Evolutionary conservation across 1,284 basidiomycete species (phyloP).

Genomic region (Kwoniella shivajii): DNA sequence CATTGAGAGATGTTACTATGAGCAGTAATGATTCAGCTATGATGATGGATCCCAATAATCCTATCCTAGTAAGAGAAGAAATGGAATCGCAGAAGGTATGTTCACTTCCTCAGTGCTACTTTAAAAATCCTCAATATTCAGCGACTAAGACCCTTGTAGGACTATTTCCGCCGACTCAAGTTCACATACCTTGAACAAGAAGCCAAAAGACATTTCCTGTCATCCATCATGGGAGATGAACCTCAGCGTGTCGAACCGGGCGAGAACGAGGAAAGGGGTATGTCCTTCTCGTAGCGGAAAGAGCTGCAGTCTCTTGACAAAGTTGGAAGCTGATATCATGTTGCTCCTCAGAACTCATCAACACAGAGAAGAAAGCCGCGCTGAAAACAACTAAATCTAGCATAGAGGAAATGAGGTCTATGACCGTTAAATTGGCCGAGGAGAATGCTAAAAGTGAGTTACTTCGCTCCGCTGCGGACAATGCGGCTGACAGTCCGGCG

Average conservation of each 20-base stretch:
- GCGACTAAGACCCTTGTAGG: slow-evolving; percentile 60
- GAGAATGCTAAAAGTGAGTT: slow-evolving; percentile 39
- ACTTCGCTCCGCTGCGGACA: neutral
- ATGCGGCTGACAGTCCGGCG: neutral
- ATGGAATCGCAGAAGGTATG: slow-evolving; percentile 46
- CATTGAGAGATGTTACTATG: slow-evolving; percentile 33
- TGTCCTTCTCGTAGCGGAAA: slow-evolving; percentile 12
- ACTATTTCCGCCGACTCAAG: slow-evolving; percentile 77
- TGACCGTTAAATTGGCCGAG: slow-evolving; percentile 57
- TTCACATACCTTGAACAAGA: slow-evolving; percentile 84
- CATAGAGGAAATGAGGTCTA: slow-evolving; percentile 64
- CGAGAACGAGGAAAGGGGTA: slow-evolving; percentile 65
- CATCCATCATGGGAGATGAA: slow-evolving; percentile 75
- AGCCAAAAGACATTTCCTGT: slow-evolving; percentile 80
- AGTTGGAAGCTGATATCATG: neutral
- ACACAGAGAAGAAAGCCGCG: slow-evolving; percentile 68
- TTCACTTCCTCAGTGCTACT: neutral
- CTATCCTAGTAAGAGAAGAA: slow-evolving; percentile 43
- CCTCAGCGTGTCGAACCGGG: slow-evolving; percentile 72
- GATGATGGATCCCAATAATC: slow-evolving; percentile 47
- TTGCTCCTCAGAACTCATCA: slow-evolving; percentile 57
- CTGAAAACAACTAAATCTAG: slow-evolving; percentile 67
- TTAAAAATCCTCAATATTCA: too few species aligned
- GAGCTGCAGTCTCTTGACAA: neutral
- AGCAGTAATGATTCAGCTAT: slow-evolving; percentile 28